Base-by-base conservation (phyloP, 495 filamentous ascomycete genomes). In the Hypoxylon lienhwacheense region DNA sequence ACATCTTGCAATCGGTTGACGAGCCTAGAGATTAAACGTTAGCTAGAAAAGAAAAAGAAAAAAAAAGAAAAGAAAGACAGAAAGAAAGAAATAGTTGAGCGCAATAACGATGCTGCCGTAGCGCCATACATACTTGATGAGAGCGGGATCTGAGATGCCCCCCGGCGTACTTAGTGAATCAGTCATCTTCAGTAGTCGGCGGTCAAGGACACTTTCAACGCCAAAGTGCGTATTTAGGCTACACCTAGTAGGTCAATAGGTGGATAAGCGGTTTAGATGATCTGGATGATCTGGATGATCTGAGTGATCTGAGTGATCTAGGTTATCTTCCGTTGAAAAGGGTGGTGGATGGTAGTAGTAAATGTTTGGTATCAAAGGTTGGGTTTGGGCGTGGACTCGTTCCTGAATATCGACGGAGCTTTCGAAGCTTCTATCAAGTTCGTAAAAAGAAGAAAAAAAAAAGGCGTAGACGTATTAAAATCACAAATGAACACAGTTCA, bases 1-100 rank as follows among this genome's bases (percentile, higher is more conserved):
- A 97, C 95, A 91, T 99, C 93, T 69, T 99, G 93, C 20, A 99
- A 84, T 77, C 95, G 96, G 79, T 99, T 99, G 64, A 99, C 93
- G 56, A 97, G 85, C 63, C 93, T 97, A 70, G 41, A 58, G 35
- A 47, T 52, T 32, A 10, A 7, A 10, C 8, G 56, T 68, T 44
- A 67, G 65, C 36, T 46, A 20, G 29, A n/a, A n/a, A n/a, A n/a
- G n/a, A n/a, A n/a, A n/a, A n/a, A n/a, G n/a, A n/a, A n/a, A n/a
- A n/a, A n/a, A n/a, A n/a, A n/a, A n/a, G n/a, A n/a, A n/a, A n/a
- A n/a, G n/a, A n/a, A n/a, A n/a, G n/a, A n/a, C n/a, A n/a, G n/a
- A n/a, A n/a, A n/a, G n/a, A n/a, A n/a, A n/a, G n/a, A 31, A 60
- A 29, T 8, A 11, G 42, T 43, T 45, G 47, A 45, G 53, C 45